Base-by-base conservation (phyloP, 768 basidiomycete species). In the Asterophora lycoperdoides region DNA sequence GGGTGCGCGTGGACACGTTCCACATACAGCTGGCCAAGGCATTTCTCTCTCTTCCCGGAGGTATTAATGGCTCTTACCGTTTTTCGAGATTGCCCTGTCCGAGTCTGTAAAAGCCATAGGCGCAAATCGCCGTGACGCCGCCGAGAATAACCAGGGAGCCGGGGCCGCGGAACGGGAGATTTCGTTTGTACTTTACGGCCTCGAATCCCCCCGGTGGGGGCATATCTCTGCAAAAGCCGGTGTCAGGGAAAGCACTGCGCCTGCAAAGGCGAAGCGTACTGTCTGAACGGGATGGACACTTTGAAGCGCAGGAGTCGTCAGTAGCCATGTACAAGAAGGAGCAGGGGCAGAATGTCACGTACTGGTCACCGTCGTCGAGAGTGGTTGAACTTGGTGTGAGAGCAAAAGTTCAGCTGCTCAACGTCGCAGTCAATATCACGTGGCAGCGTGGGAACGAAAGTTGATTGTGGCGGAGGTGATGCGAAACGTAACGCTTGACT, bases 131-230 rank as follows among this genome's bases (percentile, higher is more conserved):
- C 54, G 83, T 81, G 57, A 94, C 88, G n/a, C 83, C 87, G 45
- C 82, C 86, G 55, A 97, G 87, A 60, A 97, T 83, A 55, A 79
- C 85, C 48, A 85, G 73, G 18, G 91, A 93, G 29, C 90, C 81
- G 45, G 91, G 92, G 2, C 91, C 91, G 50, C 88, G 81, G 64
- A 91, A 74, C 39, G 95, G 93, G 40, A 98, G 80, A 69, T 94
- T 95, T 57, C 95, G 88, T 69, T 93, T 94, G 80, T 97, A 99
- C 68, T 86, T 86, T 71, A 99, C 71, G 23, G 86, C 71, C 64
- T 90, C 93, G 70, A 95, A 99, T 2, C 95, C 95, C 53, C 93
- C 93, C 38, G 83, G 58, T 35, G 95, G 95, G 59, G 95, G 95
- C 83, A 99, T 87, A 64, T 99, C 95, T 70, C 94, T 96, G 69